These are phyloP conservation scores for Westerdykella aurantiaca DNA, from an alignment of 2,329 filamentous ascomycete genomes.

Conservation along the genomic window DNA sequence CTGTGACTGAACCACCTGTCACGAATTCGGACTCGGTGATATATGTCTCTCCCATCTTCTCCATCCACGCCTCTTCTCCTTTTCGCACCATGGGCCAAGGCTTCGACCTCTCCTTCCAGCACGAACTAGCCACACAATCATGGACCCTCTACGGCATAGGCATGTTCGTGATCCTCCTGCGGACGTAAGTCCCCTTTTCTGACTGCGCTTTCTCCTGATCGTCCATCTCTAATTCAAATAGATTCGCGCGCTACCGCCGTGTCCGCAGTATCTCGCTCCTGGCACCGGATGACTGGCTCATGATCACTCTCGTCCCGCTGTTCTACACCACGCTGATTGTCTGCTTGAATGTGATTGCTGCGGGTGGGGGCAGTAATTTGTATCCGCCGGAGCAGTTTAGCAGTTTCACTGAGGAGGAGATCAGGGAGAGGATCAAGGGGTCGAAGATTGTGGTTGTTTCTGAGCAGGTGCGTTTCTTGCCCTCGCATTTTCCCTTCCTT, in stretches of 20 bases:
- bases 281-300: conserved; percentile 27
- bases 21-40: too few relatives aligned
- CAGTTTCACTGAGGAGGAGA: conserved; percentile 35
- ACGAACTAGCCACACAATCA: conserved; percentile 17
- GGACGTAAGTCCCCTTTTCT: conserved; percentile 17
- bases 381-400: conserved; percentile 35
- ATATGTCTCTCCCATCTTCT: too few relatives aligned
- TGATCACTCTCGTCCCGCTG: conserved; percentile 21
- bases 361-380: conserved; percentile 42
- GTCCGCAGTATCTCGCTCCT: conserved; percentile 15
- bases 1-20: too few relatives aligned
- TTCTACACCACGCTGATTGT: conserved; percentile 41
- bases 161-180: conserved; percentile 22
- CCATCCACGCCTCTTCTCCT: too few relatives aligned
- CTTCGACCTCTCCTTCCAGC: conserved; percentile 16
- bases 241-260: conserved; percentile 24
- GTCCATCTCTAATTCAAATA: conserved; percentile 4
- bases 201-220: neutral
- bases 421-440: conserved; percentile 40
- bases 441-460: conserved; percentile 43
- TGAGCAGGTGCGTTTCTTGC: conserved; percentile 38
- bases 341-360: conserved; percentile 38
- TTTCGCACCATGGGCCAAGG: conserved; percentile 7
- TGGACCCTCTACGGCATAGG: conserved; percentile 28
- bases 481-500: neutral